phyloP scores from a whole-genome alignment of 208 protist species.

The Vickermania spadyakhi region DNA sequence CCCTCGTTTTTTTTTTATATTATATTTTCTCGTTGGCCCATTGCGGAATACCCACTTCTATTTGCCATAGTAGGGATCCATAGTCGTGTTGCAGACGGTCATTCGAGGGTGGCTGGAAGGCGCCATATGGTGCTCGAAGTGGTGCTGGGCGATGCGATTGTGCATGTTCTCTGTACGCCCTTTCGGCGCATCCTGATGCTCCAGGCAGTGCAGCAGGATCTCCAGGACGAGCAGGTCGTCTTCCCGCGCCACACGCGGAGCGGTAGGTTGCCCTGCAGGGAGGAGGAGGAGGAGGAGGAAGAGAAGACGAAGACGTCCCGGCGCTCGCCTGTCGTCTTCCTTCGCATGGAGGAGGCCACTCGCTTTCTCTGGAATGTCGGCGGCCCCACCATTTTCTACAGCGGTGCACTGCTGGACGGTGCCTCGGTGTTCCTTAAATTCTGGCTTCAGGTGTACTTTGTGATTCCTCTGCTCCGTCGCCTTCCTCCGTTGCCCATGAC shows the following conservation, averaged over 20 bases:
- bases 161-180: conserved; percentile 14
- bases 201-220: conserved; percentile 22
- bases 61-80: too few species aligned
- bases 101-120: too few species aligned
- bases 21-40: too few species aligned
- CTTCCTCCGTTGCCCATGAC: conserved; percentile 18
- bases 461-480: conserved; percentile 19
- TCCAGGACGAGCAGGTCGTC: conserved; percentile 22
- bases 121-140: conserved; percentile 1
- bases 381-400: conserved; percentile 31
- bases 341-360: conserved; percentile 25
- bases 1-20: too few species aligned
- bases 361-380: conserved; percentile 31
- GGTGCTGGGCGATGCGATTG: conserved; percentile 14
- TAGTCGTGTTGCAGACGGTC: too few species aligned
- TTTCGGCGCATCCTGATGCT: conserved; percentile 21
- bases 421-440: conserved; percentile 17
- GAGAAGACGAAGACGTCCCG: neutral
- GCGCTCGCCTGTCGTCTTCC: conserved; percentile 11
- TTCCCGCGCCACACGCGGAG: neutral
- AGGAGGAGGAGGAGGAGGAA: neutral
- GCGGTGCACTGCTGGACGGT: conserved; percentile 34
- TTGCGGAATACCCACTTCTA: too few species aligned
- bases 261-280: neutral
- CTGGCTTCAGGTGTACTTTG: conserved; percentile 14